Evolutionary conservation across 306 rosid genomes (phyloP), one percentile per base, ranked within the genome.

Genomic region (Fagus crenata): DNA sequence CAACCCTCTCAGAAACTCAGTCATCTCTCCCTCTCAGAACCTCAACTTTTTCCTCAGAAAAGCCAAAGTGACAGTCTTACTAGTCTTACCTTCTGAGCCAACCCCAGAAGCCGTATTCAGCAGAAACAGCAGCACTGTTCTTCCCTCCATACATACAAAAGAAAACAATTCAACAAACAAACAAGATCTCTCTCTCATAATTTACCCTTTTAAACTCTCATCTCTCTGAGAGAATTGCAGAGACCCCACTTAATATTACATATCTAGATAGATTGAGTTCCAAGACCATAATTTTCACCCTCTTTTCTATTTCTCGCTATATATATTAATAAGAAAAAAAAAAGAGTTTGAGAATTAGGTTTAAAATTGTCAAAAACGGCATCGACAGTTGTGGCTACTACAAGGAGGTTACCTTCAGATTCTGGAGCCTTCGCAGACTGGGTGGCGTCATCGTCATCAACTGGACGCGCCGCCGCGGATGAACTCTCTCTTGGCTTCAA

Each of bases 341-440:
- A 37, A 7, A 4, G 11, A 7, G 14, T 35, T 14, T 13, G 42
- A 2, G 17, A 71, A 36, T 40, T 22, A 22, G 75, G 31, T 11
- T 72, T 53, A 54, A 63, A 18, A 49, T 84, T 77, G 79, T 59
- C 31, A 14, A 22, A 46, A 69, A 36, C 59, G 74, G 53, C 42
- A 82, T 53, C 63, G 55, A 69, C 89, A 91, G 96, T 89, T 90
- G 97, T 95, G 98, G 98, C 98, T 92, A 95, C 98, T 87, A 88
- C 97, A 86, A 90, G 97, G 92, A 88, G 97, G 82, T 76, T 90
- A 51, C 87, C 95, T 77, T 94, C 97, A 43, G 98, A 92, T 83
- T 89, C 98, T 49, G 97, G 97, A 49, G 98, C 97, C 41, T 95
- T 92, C 53, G 96, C 96, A 1, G 98, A 92, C 74, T 95, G 98